These are phyloP conservation scores for Ramicandelaber brevisporus DNA, from an alignment of 192 early-diverging fungal genomes.

Conservation along the genomic window DNA sequence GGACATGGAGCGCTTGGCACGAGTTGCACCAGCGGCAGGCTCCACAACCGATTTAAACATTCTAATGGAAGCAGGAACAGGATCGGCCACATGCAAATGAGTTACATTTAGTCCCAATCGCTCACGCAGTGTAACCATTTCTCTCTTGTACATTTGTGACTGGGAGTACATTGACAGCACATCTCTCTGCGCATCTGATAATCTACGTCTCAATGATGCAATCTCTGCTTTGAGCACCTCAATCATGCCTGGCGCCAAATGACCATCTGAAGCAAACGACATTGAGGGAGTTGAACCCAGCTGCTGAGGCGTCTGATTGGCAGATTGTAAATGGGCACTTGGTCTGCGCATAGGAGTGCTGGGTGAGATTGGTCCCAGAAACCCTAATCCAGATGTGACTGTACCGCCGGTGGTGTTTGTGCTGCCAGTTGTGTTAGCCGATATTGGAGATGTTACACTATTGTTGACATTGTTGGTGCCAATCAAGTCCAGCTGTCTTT, in stretches of 20 bases:
- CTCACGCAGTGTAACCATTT: constrained; percentile 18
- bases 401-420: constrained; percentile 1
- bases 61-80: no score
- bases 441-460: no score
- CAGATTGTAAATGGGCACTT: no score
- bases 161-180: constrained; percentile 19
- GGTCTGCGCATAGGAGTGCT: no score
- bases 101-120: constrained; percentile 19
- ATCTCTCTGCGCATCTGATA: constrained; percentile 18
- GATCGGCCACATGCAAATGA: constrained; percentile 5
- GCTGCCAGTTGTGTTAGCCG: no score
- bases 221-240: constrained; percentile 22
- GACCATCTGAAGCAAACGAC: constrained; percentile 15
- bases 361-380: no score
- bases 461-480: no score
- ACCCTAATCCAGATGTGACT: not conserved
- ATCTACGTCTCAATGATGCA: constrained; percentile 16
- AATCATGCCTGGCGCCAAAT: constrained; percentile 12
- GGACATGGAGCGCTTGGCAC: no score
- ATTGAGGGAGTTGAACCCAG: constrained; percentile 18
- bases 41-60: no score
- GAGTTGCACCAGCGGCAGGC: no score
- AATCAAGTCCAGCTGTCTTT: constrained; percentile 44
- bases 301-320: constrained; percentile 13
- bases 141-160: constrained; percentile 23